Percentiles rank a stretch among this genome's conserved stretches.
Conservation (phyloP, 495 filamentous ascomycete species). For the Darksidea phi region DNA sequence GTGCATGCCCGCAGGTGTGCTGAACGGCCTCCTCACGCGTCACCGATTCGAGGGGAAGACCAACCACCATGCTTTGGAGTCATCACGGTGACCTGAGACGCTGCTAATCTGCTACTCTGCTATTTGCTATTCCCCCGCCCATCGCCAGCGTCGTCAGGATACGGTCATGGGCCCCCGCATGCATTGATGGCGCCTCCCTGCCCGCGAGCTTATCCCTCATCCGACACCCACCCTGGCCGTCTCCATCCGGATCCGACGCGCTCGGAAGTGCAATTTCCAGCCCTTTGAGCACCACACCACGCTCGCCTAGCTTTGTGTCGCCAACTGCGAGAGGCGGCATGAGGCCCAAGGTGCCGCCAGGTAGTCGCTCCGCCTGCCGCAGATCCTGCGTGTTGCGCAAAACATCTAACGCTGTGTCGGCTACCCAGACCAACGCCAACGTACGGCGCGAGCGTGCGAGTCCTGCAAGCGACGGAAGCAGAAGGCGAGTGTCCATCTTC, state of each 20-base stretch:
- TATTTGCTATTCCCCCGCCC: too few species aligned
- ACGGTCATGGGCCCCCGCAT: neutral
- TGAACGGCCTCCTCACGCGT: neutral
- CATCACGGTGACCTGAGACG: too few species aligned
- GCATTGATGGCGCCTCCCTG: neutral
- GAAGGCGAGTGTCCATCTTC: conserved; percentile 53
- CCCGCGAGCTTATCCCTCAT: neutral
- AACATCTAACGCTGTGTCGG: neutral
- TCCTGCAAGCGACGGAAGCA: conserved; percentile 78
- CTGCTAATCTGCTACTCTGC: too few species aligned
- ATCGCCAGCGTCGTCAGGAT: neutral
- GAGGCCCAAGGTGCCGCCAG: conserved; percentile 63
- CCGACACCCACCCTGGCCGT: neutral
- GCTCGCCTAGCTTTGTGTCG: conserved; percentile 6
- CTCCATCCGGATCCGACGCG: neutral
- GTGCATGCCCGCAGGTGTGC: neutral
- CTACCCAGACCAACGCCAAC: conserved; percentile 54
- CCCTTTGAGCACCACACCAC: conserved; percentile 9
- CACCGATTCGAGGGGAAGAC: neutral
- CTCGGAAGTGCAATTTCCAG: conserved; percentile 16
- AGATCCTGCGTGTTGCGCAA: neutral
- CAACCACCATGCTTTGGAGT: conserved; percentile 5
- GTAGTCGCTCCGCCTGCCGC: neutral
- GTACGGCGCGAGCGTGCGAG: conserved; percentile 68
- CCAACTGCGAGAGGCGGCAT: conserved; percentile 38